Base-by-base conservation (phyloP, 2,329 filamentous ascomycete genomes). In the Huntiella savannae region DNA sequence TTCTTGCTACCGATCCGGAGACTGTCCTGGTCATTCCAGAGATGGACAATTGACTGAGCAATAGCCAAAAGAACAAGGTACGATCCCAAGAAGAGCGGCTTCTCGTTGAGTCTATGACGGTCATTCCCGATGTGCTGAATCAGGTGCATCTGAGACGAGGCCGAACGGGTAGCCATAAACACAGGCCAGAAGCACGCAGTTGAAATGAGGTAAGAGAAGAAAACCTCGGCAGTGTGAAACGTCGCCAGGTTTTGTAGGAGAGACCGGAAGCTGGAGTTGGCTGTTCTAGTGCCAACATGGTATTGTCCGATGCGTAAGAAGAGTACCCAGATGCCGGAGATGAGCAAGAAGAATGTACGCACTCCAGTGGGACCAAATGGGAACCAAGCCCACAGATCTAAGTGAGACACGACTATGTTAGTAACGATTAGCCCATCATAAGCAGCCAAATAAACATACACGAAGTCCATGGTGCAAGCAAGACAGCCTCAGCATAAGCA, bases 351-450 rank as follows among this genome's bases (percentile, higher is more conserved):
- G 12, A 79, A 58, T 4, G 84, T 73, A 54, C 86, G 80, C 47
- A 92, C 61, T 49, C 83, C 85, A 39, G 80, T 75, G 47, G 70
- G 69, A 44, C 85, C 82, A 35, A 94, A 55, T 17, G 86, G 86
- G 53, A 93, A 85, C 81, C 83, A 88, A 55, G 77, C 68, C 86
- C 85, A 94, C 51, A 94, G 64, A 43, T 76, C 83, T 88, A 54
- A 33, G 12, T 44, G n/a, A 34, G 7, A n/a, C 2, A 35, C 43
- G 19, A 45, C 11, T 41, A 35, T 43, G 45, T 43, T 17, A 40
- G 42, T 37, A 43, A 28, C 22, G 6, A 28, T 28, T 3, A 28
- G 4, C 8, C 22, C 22, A 10, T 19, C 22, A 10, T 19, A 16
- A 13, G 8, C 19, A 13, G 41, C 13, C 28, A 16, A 12, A 13